Evolutionary conservation across 441 rosid species (phyloP).

Genomic region (Melastoma candidum): DNA sequence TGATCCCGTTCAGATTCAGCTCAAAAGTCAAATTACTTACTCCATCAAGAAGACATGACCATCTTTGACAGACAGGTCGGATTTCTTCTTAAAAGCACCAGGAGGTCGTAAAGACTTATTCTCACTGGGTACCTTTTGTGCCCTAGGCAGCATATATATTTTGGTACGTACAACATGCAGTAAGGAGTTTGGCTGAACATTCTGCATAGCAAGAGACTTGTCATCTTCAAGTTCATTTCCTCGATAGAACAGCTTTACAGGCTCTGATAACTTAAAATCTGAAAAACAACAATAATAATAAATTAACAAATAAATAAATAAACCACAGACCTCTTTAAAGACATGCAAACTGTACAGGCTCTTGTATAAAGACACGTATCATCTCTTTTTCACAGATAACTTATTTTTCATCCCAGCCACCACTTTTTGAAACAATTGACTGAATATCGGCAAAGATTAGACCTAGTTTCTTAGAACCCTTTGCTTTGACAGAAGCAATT

Average conservation of each 20-base stretch:
- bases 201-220: slow-evolving; percentile 66
- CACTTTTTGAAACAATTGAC: not conserved
- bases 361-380: too few relatives aligned
- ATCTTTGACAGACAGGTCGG: slow-evolving; percentile 94
- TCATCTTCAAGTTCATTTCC: slow-evolving; percentile 95
- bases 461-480: slow-evolving; percentile 98
- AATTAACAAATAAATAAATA: slow-evolving; percentile 11
- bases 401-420: too few relatives aligned
- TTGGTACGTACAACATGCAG: slow-evolving; percentile 91
- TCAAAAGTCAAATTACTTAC: slow-evolving; percentile 38
- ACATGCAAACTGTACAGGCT: slow-evolving; percentile 1
- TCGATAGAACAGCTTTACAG: slow-evolving; percentile 65
- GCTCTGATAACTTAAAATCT: slow-evolving; percentile 92
- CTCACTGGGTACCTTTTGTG: slow-evolving; percentile 87
- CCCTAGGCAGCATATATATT: slow-evolving; percentile 74
- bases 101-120: slow-evolving; percentile 93
- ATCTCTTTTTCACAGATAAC: too few relatives aligned
- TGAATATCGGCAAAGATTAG: slow-evolving; percentile 16
- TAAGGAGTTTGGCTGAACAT: slow-evolving; percentile 86
- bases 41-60: slow-evolving; percentile 95
- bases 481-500: slow-evolving; percentile 67
- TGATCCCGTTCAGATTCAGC: not conserved
- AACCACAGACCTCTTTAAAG: slow-evolving; percentile 5
- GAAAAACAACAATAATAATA: slow-evolving; percentile 15
- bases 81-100: slow-evolving; percentile 98